A percentile compares a stretch with the other conserved stretches of the same genome.
These are phyloP conservation scores for Effrenium voratum DNA, from an alignment of 73 alveolate species.

Conservation along the genomic window DNA sequence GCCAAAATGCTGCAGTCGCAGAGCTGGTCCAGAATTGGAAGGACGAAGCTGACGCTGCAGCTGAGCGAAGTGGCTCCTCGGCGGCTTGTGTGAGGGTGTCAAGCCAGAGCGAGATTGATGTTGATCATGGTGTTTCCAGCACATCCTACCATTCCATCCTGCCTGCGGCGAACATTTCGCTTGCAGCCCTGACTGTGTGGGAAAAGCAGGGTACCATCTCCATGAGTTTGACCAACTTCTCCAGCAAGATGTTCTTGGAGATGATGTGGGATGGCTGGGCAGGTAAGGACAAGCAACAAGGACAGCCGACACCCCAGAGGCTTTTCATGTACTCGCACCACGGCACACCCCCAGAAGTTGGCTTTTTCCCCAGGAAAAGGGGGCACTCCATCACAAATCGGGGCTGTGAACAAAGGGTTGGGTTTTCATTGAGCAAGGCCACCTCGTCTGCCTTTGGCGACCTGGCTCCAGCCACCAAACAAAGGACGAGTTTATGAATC, in stretches of 20 bases:
- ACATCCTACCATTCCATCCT: neutral
- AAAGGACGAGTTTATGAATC: too few species aligned
- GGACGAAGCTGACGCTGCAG: conserved; percentile 42
- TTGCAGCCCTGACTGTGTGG: neutral
- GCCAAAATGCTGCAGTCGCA: conserved; percentile 4
- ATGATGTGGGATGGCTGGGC: conserved; percentile 69
- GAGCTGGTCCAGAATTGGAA: conserved; percentile 70
- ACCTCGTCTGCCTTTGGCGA: too few species aligned
- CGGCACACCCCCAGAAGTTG: too few species aligned
- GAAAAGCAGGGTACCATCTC: neutral
- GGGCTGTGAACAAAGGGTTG: too few species aligned
- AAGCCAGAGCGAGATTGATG: too few species aligned
- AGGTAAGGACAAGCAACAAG: conserved; percentile 21
- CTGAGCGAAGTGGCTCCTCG: neutral
- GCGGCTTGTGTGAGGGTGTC: neutral
- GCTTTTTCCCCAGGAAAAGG: too few species aligned
- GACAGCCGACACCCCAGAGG: too few species aligned
- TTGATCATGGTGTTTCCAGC: neutral
- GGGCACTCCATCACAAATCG: too few species aligned
- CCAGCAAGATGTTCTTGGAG: conserved; percentile 39
- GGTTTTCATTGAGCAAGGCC: too few species aligned
- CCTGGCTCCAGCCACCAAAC: too few species aligned
- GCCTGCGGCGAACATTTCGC: neutral
- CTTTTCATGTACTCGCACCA: too few species aligned
- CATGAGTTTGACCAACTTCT: neutral